Evolutionary conservation across 306 rosid species (phyloP), one percentile per base, ranked within the genome.

Genomic region (Ziziphus jujuba): DNA sequence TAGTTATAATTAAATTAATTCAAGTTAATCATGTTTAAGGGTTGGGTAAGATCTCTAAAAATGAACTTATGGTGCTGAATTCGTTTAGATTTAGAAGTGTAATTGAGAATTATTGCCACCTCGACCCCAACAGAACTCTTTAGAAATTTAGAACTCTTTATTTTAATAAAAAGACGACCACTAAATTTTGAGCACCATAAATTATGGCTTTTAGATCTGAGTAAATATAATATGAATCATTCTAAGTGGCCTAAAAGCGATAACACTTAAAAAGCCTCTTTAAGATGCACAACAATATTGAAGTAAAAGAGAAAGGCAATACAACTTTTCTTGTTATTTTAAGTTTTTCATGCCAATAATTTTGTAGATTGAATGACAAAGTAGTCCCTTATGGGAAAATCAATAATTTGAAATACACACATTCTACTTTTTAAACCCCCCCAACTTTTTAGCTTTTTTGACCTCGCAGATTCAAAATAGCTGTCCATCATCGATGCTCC

Each of bases 191-290:
- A 5, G 48, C 61, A 38, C 61, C 51, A 52, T 58, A 2, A 53
- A 33, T 35, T 66, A 10, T 13, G 35, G 71, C 38, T 12, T 65
- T 51, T 28, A 59, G 6, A 14, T 7, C 16, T 28, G 20, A 24
- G 4, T 13, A 23, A 22, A 7, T 7, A n/a, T 14, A n/a, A 33
- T 14, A 21, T 25, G 28, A 16, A 7, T 50, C 24, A 6, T 52
- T 53, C 50, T 31, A 51, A 34, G 71, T 66, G 61, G 61, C 61
- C 60, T 31, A 59, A 35, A 63, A 63, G 68, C 56, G 34, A 25
- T 22, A 59, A 59, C 10, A 20, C 33, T n/a, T 63, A 36, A 22
- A 63, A 63, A 45, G 24, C 40, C 43, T 6, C 43, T 63, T 59
- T 34, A 33, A 63, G 7, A 47, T 45, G 68, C 68, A 17, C 56